Base-by-base conservation (phyloP, 345 rosid species). In the Pistacia atlantica region DNA sequence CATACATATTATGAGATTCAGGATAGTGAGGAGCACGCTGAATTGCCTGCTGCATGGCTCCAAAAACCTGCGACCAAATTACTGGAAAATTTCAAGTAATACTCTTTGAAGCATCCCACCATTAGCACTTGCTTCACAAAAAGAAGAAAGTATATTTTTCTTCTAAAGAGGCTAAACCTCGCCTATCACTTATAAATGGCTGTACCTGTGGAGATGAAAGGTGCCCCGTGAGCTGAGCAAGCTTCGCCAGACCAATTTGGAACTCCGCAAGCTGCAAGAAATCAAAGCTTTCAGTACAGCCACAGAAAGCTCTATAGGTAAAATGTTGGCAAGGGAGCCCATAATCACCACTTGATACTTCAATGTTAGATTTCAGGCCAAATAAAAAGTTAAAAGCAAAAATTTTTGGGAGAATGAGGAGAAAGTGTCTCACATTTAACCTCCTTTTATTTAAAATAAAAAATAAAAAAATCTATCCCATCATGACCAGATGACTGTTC, bases 41-140 rank as follows among this genome's bases (percentile, higher is more conserved):
- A 76, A 93, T 93, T 28, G 98, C 99, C 85, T 92, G 99, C 79
- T 87, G 87, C 72, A 92, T 89, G 81, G 97, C 92, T 79, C 91
- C 97, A 79, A 87, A 85, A 65, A 96, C 97, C 99, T 96, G 89
- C 74, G 74, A 80, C 68, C 78, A 55, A 69, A 71, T 79, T 37
- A 73, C 78, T 60, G 64, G 18, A 59, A 73, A 49, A 49, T 67
- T 69, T 22, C 74, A 73, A 68, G 2, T 33, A 51, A 67, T 67
- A 62, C 59, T 56, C 28, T 46, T 67, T 37, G 42, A 69, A 48
- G 58, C 42, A 67, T 62, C 57, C 59, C 54, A 20, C 54, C 33
- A n/a, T 69, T 16, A 33, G 22, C 28, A 20, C 49, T 75, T 72
- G 52, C 37, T 74, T 63, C 25, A 64, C 25, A 56, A 75, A 4